Evolutionary conservation across 2,329 filamentous ascomycete genomes (phyloP), one percentile per base, ranked within the genome.

Genomic region (Pseudophaeomoniella oleicola): DNA sequence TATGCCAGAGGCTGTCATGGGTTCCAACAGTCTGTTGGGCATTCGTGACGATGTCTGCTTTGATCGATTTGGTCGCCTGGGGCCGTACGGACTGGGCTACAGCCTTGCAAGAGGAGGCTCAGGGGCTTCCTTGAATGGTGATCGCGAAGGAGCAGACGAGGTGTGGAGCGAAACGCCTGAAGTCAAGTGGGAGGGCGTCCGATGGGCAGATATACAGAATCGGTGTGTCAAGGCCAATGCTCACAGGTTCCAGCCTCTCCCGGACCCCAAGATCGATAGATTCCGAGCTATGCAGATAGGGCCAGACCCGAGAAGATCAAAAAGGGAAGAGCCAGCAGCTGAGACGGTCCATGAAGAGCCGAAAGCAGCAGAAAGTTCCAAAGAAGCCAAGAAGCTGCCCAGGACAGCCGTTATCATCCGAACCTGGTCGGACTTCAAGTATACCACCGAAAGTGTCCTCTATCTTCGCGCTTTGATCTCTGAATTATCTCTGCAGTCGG

Each of bases 1-100:
- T 1, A 92, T 93, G 54, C 90, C 90, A 0, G 75, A 90, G 34
- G 73, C 85, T 40, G 73, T 83, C 2, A 72, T 88, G 50, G 90
- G 90, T n/a, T 93, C 85, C 0, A 87, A 94, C 49, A 75, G 86
- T 6, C 57, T 88, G 30, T 59, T 96, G 10, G 79, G 77, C 0
- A 63, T 96, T 22, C 74, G 81, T 13, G 75, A 92, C 45, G 80
- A 93, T 49, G 73, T 94, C 33, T 98, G 90, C 60, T 94, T 94
- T 52, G 90, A 98, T 47, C 72, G 90, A 2, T 93, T 83, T 53
- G 88, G 88, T 3, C 73, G 86, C 44, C 73, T 90, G 18, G 87
- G 84, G 0, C 82, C 88, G 0, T 98, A 98, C 48, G 88, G 88
- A 0, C 74, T 85, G 42, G 88, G 88, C 5, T 96, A 96, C 55